These are phyloP conservation scores for Vanrija pseudolonga DNA, from an alignment of 1,284 basidiomycete genomes.

Conservation along the genomic window DNA sequence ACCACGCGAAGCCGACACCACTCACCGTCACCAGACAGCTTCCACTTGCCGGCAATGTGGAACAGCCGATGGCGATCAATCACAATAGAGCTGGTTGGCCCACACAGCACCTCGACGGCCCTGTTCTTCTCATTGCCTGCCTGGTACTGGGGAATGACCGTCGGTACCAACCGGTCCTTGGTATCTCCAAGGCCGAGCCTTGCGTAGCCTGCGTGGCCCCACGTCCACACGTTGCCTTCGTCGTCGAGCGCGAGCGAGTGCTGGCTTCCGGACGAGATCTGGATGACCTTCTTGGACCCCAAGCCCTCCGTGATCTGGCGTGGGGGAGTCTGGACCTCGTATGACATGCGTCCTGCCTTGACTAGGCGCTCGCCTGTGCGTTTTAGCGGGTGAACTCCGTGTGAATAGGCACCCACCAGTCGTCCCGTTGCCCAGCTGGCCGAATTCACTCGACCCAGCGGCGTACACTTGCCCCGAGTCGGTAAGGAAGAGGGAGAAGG, in stretches of 20 bases:
- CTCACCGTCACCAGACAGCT: conserved; percentile 82
- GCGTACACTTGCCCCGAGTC: conserved; percentile 80
- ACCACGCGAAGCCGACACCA: background rate
- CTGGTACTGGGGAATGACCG: conserved; percentile 75
- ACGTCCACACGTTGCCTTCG: conserved; percentile 77
- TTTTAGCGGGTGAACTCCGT: background rate
- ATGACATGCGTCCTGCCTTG: conserved; percentile 74
- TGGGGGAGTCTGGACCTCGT: conserved; percentile 72
- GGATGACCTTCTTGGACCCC: conserved; percentile 66
- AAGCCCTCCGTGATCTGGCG: conserved; percentile 65
- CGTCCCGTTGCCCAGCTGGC: conserved; percentile 85
- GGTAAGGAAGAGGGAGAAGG: conserved; percentile 78
- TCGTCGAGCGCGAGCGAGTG: conserved; percentile 77
- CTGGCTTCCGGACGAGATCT: conserved; percentile 80
- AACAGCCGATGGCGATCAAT: conserved; percentile 79
- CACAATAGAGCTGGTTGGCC: conserved; percentile 75
- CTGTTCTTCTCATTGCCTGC: conserved; percentile 63
- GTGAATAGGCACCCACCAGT: conserved; percentile 59
- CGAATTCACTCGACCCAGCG: conserved; percentile 86
- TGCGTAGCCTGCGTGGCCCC: conserved; percentile 55
- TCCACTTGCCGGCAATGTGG: conserved; percentile 63
- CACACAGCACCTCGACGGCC: conserved; percentile 67
- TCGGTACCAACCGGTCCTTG: conserved; percentile 59
- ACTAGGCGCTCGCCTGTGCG: conserved; percentile 65
- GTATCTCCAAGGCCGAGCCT: conserved; percentile 65